These are phyloP conservation scores for Leccinum variicolor DNA, from an alignment of 768 basidiomycete genomes.

Conservation along the genomic window DNA sequence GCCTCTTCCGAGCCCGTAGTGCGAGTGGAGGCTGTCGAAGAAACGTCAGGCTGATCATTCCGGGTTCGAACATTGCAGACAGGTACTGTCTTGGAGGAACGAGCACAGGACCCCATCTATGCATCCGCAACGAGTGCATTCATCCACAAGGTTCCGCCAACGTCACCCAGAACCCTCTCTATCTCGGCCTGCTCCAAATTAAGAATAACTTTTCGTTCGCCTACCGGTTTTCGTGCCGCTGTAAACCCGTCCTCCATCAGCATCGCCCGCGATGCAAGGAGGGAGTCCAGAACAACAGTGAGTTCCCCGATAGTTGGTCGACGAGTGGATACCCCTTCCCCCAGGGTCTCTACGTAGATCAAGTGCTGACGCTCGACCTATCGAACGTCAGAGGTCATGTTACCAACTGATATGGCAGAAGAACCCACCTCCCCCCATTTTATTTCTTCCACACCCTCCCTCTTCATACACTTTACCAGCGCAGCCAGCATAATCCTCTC, in stretches of 20 bases:
- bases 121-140: conserved; percentile 35
- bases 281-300: conserved; percentile 63
- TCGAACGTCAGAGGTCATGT: background rate
- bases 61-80: background rate
- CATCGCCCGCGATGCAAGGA: conserved; percentile 75
- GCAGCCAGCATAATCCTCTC: conserved; percentile 87
- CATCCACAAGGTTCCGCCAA: conserved; percentile 70
- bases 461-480: conserved; percentile 74
- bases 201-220: conserved; percentile 71
- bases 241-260: conserved; percentile 63
- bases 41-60: background rate
- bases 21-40: background rate
- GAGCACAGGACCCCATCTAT: conserved; percentile 3
- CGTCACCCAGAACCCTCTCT: conserved; percentile 78
- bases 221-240: conserved; percentile 51
- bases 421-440: conserved; percentile 72
- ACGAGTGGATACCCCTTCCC: conserved; percentile 53
- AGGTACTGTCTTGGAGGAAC: background rate
- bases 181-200: conserved; percentile 84
- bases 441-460: conserved; percentile 86
- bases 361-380: conserved; percentile 77
- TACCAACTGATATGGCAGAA: background rate
- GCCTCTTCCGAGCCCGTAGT: background rate
- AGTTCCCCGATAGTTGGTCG: conserved; percentile 65
- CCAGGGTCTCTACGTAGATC: conserved; percentile 63